A percentile compares a stretch with the other conserved stretches of the same genome.
Evolutionary conservation across 345 rosid genomes (phyloP).

Genomic region (Ceriops tagal): DNA sequence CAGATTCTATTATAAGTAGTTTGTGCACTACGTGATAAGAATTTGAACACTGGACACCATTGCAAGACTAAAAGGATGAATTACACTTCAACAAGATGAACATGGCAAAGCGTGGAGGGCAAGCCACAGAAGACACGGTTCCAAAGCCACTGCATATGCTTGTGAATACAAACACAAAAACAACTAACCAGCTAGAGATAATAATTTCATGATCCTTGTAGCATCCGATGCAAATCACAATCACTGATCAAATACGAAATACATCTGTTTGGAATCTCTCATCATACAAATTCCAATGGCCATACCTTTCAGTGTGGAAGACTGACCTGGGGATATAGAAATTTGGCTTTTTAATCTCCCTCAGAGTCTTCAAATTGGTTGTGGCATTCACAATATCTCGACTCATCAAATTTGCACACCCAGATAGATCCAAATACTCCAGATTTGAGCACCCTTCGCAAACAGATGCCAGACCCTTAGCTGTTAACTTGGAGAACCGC

Average conservation of each 20-base stretch:
- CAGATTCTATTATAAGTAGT: too few species aligned
- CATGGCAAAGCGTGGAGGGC: too few species aligned
- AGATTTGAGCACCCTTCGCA: constrained; percentile 67
- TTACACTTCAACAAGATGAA: too few species aligned
- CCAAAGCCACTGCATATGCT: too few species aligned
- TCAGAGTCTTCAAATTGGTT: constrained; percentile 46
- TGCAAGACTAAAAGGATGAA: too few species aligned
- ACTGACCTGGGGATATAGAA: constrained; percentile 62
- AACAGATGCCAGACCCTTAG: constrained; percentile 50
- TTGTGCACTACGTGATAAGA: too few species aligned
- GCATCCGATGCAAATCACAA: too few species aligned
- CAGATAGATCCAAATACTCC: constrained; percentile 59
- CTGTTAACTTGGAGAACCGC: constrained; percentile 61
- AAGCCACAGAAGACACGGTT: too few species aligned
- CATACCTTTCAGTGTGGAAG: constrained; percentile 57
- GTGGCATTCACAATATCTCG: constrained; percentile 51
- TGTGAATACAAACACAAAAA: too few species aligned
- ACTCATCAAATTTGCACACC: constrained; percentile 68
- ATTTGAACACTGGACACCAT: too few species aligned
- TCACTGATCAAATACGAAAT: constrained; percentile 48
- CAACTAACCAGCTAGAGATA: too few species aligned
- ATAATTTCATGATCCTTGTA: too few species aligned
- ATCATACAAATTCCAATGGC: constrained; percentile 80
- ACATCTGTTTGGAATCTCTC: constrained; percentile 76
- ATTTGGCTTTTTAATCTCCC: constrained; percentile 60